Percentiles rank a stretch among this genome's conserved stretches.
These are phyloP conservation scores for Medicago ruthenica DNA, from an alignment of 306 rosid species.

Conservation along the genomic window DNA sequence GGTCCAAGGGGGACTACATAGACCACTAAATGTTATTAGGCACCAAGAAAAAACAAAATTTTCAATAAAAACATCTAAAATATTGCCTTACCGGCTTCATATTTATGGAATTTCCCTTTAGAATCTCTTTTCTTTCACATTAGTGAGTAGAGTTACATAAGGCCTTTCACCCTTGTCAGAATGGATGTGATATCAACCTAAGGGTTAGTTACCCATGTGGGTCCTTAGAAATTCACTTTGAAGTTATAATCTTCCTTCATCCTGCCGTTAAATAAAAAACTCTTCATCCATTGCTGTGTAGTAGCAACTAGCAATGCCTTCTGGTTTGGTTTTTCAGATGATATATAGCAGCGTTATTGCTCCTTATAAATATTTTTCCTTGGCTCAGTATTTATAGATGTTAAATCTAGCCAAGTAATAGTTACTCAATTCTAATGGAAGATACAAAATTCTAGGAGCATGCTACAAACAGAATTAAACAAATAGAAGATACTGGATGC, in stretches of 20 bases:
- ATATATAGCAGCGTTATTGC: neutral
- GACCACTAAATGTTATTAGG: neutral
- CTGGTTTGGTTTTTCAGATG: conserved; percentile 17
- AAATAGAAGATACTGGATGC: conserved; percentile 11
- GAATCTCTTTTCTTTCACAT: neutral
- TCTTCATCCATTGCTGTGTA: neutral
- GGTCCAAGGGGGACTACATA: neutral
- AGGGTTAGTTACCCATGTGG: neutral
- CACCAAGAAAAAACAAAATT: neutral
- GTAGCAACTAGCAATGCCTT: conserved; percentile 7
- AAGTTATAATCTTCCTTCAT: conserved; percentile 3
- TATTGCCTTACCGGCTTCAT: conserved; percentile 4
- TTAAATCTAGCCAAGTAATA: neutral
- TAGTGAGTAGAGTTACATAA: neutral
- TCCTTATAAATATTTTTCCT: neutral
- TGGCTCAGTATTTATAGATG: neutral
- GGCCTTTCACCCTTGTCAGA: neutral
- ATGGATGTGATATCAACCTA: neutral
- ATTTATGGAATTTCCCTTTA: neutral
- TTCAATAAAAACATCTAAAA: conserved; percentile 13
- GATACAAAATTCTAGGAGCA: conserved; percentile 6
- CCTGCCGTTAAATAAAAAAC: neutral
- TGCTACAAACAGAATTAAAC: neutral
- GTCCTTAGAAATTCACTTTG: conserved; percentile 6
- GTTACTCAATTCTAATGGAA: conserved; percentile 1